Conservation (phyloP, 495 filamentous ascomycete species). For the Entonaema liquescens region DNA sequence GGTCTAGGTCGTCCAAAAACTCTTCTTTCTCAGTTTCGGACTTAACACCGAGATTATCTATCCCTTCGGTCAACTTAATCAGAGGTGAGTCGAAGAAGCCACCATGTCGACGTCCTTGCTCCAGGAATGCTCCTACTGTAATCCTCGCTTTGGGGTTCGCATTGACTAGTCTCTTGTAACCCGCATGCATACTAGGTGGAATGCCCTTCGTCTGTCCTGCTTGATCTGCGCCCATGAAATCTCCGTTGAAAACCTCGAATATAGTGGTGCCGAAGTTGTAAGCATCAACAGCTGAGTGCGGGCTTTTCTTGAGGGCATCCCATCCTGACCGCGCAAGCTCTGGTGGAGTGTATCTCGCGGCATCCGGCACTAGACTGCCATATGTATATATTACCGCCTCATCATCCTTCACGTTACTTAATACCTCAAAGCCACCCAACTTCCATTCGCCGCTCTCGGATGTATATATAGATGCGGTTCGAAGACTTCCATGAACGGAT, state of each 20-base stretch:
- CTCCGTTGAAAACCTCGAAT: conserved; percentile 91
- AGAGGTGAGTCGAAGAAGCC: conserved; percentile 92
- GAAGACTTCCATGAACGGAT: conserved; percentile 86
- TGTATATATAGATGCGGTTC: conserved; percentile 85
- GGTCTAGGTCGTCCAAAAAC: conserved; percentile 86
- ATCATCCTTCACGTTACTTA: conserved; percentile 96
- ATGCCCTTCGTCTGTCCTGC: conserved; percentile 85
- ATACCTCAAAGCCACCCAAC: conserved; percentile 87
- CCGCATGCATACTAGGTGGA: conserved; percentile 84
- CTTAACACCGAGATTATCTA: conserved; percentile 92
- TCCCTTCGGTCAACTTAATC: conserved; percentile 88
- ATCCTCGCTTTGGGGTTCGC: conserved; percentile 88
- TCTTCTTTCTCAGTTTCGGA: conserved; percentile 81
- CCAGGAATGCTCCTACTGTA: conserved; percentile 84
- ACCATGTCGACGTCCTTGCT: conserved; percentile 83
- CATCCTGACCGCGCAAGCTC: conserved; percentile 88
- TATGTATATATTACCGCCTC: conserved; percentile 90
- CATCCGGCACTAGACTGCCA: conserved; percentile 85
- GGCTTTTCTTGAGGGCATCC: conserved; percentile 85
- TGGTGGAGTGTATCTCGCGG: conserved; percentile 80
- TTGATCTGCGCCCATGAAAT: conserved; percentile 75
- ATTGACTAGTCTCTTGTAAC: conserved; percentile 86
- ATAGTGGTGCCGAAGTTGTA: conserved; percentile 86
- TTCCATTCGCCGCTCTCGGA: conserved; percentile 99
- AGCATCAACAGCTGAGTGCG: conserved; percentile 82